Evolutionary conservation across 139 green algal species (phyloP), one percentile per base, ranked within the genome.

Genomic region (Chlamydomonas applanata): DNA sequence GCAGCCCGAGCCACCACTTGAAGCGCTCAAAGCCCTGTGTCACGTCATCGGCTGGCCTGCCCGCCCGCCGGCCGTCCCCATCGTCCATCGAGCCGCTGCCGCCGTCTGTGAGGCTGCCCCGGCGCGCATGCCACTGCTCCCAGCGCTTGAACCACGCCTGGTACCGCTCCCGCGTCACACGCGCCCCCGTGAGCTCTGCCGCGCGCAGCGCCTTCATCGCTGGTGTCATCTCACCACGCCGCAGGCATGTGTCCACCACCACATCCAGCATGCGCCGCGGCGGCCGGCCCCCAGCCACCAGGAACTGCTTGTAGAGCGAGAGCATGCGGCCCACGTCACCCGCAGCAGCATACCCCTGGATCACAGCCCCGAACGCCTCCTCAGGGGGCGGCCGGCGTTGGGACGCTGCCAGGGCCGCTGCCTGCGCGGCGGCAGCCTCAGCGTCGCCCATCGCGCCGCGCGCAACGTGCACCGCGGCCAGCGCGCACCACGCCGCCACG

Each of bases 1-100:
- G 89, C 54, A 94, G 68, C 4, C 89, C 90, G 30, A 92, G 79
- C 84, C 81, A 93, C 76, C 89, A 94, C 61, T 93, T 93, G 36
- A 91, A 75, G 22, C 88, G 77, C 75, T 94, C 89, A 3, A 92
- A 53, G 19, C 61, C 61, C 49, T 75, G 49, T 25, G 29, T n/a
- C 59, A 36, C 45, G 54, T 29, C 30, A 22, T 24, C 32, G 24
- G 13, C 49, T 49, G n/a, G 29, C 61, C 4, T 20, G 19, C 20
- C 30, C 63, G 44, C 54, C 44, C 29, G 2, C 40, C 71, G 32
- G 20, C 11, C 5, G 0, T 27, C 30, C 34, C 33, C 27, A 17
- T 1, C 5, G 22, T 33, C 49, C 25, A 24, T 11, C 19, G 46
- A 59, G 34, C 64, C 53, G n/a, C 65, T 71, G 24, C 65, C 34